Base-by-base conservation (phyloP, 1,139 yeast species). In the Geotrichum reessii region DNA sequence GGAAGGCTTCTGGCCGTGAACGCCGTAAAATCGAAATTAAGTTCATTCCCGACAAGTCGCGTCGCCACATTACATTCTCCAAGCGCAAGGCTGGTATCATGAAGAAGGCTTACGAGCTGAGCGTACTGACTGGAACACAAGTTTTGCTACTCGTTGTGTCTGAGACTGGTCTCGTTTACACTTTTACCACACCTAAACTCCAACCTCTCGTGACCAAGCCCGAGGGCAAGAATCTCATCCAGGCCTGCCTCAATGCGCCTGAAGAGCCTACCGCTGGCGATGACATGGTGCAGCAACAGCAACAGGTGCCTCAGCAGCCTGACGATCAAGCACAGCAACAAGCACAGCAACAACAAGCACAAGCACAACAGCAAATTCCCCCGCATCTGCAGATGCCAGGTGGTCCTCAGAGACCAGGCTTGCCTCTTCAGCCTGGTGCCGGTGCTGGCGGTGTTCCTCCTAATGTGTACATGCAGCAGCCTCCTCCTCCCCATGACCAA, bases 71-170 rank as follows among this genome's bases (percentile, higher is more conserved):
- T 67, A 93, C 99, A 28, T 93, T 93, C 69, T 89, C 97, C 57
- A 93, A 93, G 78, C 87, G 99, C 75, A 92, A 93, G 76, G 98
- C 97, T 50, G 99, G 99, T 64, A 93, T 93, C 69, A 93, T 93
- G 99, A 93, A 93, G 77, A 76, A 93, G 78, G 99, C 99, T 19
- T 93, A 93, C 75, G 99, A 93, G 73, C 81, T 93, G 65, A 86
- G 95, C 27, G 98, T 95, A 55, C 81, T 93, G 67, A 93, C 99
- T 9, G 99, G 99, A 56, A 93, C 98, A 49, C 99, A 93, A 74
- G 98, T 93, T 42, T 80, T 93, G 65, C 78, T 93, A 62, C 81
- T 93, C 67, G 99, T 95, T 61, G 98, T 93, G 48, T 87, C 96
- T 57, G 99, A 93, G 74, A 93, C 99, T 22, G 99, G 99, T 7